Evolutionary conservation across 1,284 basidiomycete genomes (phyloP), one percentile per base, ranked within the genome.

Genomic region (Ganoderma sinense): DNA sequence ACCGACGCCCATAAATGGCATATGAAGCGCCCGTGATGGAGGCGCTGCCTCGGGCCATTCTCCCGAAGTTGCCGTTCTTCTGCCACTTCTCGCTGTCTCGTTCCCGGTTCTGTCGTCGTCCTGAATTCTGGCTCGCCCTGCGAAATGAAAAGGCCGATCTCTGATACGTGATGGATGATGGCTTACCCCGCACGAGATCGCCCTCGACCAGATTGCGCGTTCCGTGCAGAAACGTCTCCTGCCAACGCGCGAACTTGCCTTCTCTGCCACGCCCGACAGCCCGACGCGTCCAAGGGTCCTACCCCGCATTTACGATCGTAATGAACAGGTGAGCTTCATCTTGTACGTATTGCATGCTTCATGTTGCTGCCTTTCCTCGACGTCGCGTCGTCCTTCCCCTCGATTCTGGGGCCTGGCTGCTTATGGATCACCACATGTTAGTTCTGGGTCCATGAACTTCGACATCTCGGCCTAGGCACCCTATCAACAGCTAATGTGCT

Each of bases 161-260:
- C 2, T 59, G 56, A 59, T 59, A 33, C 18, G 18, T 56, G 53
- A 56, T 56, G 31, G 16, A 2, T 31, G 33, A 59, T 59, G 56
- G 33, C 33, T n/a, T 59, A 39, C 56, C 56, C 56, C 56, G 56
- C 56, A 59, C 56, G 31, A 59, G 56, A 59, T 59, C 56, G 56
- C 31, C 31, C 33, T 23, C 56, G 56, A 23, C 56, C 14, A 59
- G 56, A 59, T 59, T 20, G 33, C 33, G 56, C 56, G 56, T 59
- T 59, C 56, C 56, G 56, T 20, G 33, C 56, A 59, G 56, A 59
- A 59, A 31, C 53, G 53, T 56, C 53, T 56, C 26, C 31, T 56
- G 48, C 53, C 53, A 56, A 56, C 53, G 23, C 53, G 26, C 48
- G 11, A 23, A 23, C 48, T 10, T 20, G n/a, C n/a, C 45, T 48